Base-by-base conservation (phyloP, 2,329 filamentous ascomycete species). In the Pyrenochaeta sp. region DNA sequence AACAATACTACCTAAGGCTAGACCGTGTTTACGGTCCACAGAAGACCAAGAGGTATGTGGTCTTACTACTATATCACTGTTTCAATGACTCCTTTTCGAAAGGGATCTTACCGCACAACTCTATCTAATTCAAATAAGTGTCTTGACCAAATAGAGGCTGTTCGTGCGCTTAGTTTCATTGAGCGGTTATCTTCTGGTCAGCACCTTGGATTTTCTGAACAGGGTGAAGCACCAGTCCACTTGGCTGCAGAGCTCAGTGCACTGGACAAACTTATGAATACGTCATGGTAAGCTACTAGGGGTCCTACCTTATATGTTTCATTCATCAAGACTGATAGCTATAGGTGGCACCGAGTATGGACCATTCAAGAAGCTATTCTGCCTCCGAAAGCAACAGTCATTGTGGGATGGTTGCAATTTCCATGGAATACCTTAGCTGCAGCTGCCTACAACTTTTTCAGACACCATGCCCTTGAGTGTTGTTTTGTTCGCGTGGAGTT, bases 321-420 rank as follows among this genome's bases (percentile, higher is more conserved):
- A 7, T 23, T 3, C 6, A 14, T 4, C 19, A 35, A 15, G 21
- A 15, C 11, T 22, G 15, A 35, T 14, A 6, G 5, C 7, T 14
- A 13, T 24, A 35, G 32, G 32, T 35, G 32, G 32, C 21, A 13
- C n/a, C 26, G 28, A 30, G 31, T 39, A 5, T 39, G 36, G 36
- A 23, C 20, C 3, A 27, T 39, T 22, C 36, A 39, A 11, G 36
- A 39, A 13, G 26, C 18, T 8, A 30, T 39, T 13, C 26, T 39
- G 7, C 26, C 36, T 3, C 24, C 15, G 9, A 31, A 30, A 15
- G 28, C 31, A 4, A 30, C n/a, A 17, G 19, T 39, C 3, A n/a
- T 27, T 6, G 9, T 31, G 15, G 36, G 36, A 15, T 18, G n/a
- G 9, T 10, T 39, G 14, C n/a, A 22, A 13, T 6, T 31, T 15